A percentile compares a stretch with the other conserved stretches of the same genome.
Evolutionary conservation across 805 yeast genomes (phyloP).

Genomic region (Ogataea neopini): DNA sequence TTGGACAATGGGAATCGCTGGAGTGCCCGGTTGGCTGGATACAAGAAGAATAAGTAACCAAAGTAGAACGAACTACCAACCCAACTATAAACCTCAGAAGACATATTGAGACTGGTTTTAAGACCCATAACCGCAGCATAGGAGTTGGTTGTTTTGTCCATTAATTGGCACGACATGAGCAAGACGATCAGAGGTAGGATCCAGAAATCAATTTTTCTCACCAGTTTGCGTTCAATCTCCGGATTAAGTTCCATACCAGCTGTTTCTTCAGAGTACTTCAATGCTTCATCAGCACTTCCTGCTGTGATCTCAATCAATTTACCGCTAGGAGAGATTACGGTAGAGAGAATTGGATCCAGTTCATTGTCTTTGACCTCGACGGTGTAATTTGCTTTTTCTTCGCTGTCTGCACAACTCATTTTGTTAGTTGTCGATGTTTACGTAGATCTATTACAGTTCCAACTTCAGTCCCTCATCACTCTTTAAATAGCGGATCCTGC

Average conservation of each 20-base stretch:
- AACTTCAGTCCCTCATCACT: neutral
- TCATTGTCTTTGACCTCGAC: slow-evolving; percentile 3
- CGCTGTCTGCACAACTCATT: neutral
- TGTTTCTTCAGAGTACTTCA: slow-evolving; percentile 3
- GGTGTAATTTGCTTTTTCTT: neutral
- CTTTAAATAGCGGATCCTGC: neutral
- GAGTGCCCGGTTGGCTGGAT: slow-evolving; percentile 47
- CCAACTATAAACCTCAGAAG: slow-evolving; percentile 39
- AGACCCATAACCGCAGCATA: slow-evolving; percentile 62
- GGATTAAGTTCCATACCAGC: slow-evolving; percentile 1
- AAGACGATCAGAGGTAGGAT: slow-evolving; percentile 51
- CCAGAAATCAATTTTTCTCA: slow-evolving; percentile 38
- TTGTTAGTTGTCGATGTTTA: neutral
- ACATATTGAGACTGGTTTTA: slow-evolving; percentile 48
- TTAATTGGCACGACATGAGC: slow-evolving; percentile 52
- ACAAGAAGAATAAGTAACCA: slow-evolving; percentile 54
- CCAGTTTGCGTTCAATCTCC: slow-evolving; percentile 1
- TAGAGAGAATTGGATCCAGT: neutral
- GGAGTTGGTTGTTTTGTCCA: slow-evolving; percentile 58
- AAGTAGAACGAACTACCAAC: slow-evolving; percentile 35
- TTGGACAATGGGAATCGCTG: slow-evolving; percentile 52
- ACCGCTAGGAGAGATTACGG: neutral
- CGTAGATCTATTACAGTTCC: neutral
- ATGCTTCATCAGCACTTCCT: neutral
- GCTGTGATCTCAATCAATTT: neutral